Evolutionary conservation across 345 rosid species (phyloP), one percentile per base, ranked within the genome.

Genomic region (Moringa oleifera): DNA sequence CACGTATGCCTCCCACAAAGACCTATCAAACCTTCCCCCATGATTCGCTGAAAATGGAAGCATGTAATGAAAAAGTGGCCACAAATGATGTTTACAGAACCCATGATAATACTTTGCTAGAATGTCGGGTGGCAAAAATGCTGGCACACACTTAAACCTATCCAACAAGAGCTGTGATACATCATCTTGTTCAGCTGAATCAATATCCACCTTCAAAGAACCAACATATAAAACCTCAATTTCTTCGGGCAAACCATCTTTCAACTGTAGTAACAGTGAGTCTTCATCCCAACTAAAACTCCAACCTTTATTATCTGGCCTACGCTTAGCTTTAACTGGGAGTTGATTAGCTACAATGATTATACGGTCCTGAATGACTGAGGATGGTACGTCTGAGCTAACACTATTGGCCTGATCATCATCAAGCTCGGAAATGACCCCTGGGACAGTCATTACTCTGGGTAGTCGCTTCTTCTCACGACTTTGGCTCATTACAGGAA

Each of bases 61-160:
- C 93, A 84, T 87, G 46, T 87, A 87, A 62, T 87, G 93, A 55
- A 84, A 87, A 57, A 87, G 88, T 0, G 90, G 93, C 93, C 93
- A 87, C 67, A 87, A 77, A 71, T 87, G 90, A 67, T 84, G 94
- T 72, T 87, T 87, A 51, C 94, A 87, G 20, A 87, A 87, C 24
- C 94, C 90, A 23, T 87, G 90, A 70, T 87, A 87, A 66, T 76
- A 84, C 77, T 79, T 87, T 4, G 82, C 41, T 67, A 82, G 74
- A 67, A 87, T 84, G 20, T 79, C 86, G 0, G 83, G 73, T 0
- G 94, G 94, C 68, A 87, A 58, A 73, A 87, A 87, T 18, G 94
- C 94, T 0, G 90, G 86, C 15, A 87, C 90, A 54, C 88, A 87
- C 72, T 87, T 87, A 67, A 87, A 84, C 65, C 71, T 85, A 67